A percentile compares a stretch with the other conserved stretches of the same genome.
phyloP scores from a whole-genome alignment of 2,329 filamentous ascomycete species.

The Leptoxyphium fumago region DNA sequence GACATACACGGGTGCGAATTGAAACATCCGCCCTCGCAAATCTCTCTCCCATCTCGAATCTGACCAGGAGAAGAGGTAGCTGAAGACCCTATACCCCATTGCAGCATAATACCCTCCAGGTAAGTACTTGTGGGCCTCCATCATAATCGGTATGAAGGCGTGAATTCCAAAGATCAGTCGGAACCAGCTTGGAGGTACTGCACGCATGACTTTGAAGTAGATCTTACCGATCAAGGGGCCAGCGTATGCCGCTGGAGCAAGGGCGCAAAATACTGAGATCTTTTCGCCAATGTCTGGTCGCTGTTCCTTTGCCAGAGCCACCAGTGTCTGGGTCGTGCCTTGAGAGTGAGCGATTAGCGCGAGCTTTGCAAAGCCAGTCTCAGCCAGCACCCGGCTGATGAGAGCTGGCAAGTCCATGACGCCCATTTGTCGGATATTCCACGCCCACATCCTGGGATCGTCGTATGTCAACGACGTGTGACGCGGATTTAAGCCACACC shows the following conservation, averaged over 20 bases:
- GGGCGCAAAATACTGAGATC: constrained; percentile 76
- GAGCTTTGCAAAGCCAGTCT: constrained; percentile 72
- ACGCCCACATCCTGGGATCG: constrained; percentile 90
- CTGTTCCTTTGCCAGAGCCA: constrained; percentile 80
- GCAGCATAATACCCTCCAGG: constrained; percentile 57
- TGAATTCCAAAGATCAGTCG: constrained; percentile 79
- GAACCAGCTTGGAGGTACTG: constrained; percentile 64
- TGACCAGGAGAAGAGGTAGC: constrained; percentile 77
- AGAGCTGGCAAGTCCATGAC: constrained; percentile 75
- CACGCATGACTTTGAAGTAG: constrained; percentile 83
- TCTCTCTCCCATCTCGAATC: constrained; percentile 73
- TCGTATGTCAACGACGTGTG: constrained; percentile 55
- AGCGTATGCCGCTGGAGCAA: constrained; percentile 82
- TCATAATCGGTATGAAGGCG: constrained; percentile 87
- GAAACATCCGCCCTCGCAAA: constrained; percentile 69
- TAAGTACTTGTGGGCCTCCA: constrained; percentile 59
- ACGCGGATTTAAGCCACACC: constrained; percentile 68
- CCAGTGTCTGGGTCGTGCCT: constrained; percentile 76
- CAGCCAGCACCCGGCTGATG: constrained; percentile 59
- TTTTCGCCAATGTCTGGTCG: constrained; percentile 69
- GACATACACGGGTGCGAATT: constrained; percentile 83
- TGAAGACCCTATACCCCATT: constrained; percentile 79
- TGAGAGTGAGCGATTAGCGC: constrained; percentile 80
- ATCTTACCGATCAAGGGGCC: constrained; percentile 73
- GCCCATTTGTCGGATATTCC: constrained; percentile 92